Evolutionary conservation across 2,329 filamentous ascomycete genomes (phyloP), one percentile per base, ranked within the genome.

Genomic region (Lasiodiplodia citricola): DNA sequence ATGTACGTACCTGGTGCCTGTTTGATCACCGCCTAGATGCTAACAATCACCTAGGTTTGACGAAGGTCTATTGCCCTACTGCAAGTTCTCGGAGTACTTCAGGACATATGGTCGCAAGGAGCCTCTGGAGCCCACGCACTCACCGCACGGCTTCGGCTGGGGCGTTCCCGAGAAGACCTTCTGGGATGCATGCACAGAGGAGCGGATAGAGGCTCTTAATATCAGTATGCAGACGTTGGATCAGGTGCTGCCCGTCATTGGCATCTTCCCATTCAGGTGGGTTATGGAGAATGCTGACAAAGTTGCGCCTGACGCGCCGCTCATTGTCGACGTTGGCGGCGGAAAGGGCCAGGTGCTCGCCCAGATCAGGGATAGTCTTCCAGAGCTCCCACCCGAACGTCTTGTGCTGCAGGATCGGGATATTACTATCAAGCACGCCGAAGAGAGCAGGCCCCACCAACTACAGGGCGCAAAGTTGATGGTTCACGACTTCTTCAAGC

Each of bases 261-360:
- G 67, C 16, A 68, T 65, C 16, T 68, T 50, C 16, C 67, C 67
- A 0, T 57, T 64, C 28, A 23, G 50, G 8, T 57, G 52, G 50
- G 51, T 68, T 16, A n/a, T 41, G 2, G 57, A 64, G 41, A 68
- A 68, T 28, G 67, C 57, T 3, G n/a, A 35, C 28, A 28, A 44
- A 2, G 67, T 57, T 16, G 37, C 41, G 35, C 25, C 44, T 5
- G 66, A 70, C 13, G 58, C 60, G 10, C 64, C 70, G 25, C 41
- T 83, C 35, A 75, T 82, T 56, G 80, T 84, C 2, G 80, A 84
- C 69, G 73, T 84, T 13, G 81, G 81, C 11, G 81, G 82, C 50
- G 79, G 78, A 1, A 73, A 75, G 10, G 82, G 82, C 0, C 79
- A 83, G n/a, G 79, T 81, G 57, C 76, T 76, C n/a, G 72, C 73